Evolutionary conservation across 345 rosid genomes (phyloP).

Genomic region (Euphorbia pulcherrima): DNA sequence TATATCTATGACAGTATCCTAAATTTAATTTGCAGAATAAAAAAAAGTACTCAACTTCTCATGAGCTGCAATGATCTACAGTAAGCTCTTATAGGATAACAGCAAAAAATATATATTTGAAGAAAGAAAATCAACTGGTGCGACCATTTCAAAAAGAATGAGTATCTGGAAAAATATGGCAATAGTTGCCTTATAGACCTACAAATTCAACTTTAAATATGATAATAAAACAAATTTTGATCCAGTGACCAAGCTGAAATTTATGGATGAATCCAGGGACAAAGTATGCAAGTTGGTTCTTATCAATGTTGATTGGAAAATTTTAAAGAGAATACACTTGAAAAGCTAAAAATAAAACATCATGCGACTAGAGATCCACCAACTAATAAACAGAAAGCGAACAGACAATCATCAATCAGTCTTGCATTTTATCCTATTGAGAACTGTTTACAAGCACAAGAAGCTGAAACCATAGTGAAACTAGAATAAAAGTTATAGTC

Average conservation of each 20-base stretch:
- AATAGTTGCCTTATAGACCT: not conserved
- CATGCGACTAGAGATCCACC: not conserved
- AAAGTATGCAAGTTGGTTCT: not conserved
- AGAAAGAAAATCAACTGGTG: too few species aligned
- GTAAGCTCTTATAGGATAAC: not conserved
- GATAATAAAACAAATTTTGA: not conserved
- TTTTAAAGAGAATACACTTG: not conserved
- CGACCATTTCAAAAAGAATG: not conserved
- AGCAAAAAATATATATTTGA: too few species aligned
- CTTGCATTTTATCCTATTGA: not conserved
- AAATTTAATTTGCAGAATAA: not conserved
- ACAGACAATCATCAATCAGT: not conserved
- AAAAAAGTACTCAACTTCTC: not conserved
- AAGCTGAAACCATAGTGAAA: not conserved
- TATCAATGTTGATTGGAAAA: not conserved
- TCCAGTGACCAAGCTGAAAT: not conserved
- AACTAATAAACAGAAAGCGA: not conserved
- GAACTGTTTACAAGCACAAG: not conserved
- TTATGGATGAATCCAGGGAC: not conserved
- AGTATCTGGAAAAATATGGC: not conserved
- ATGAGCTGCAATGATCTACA: not conserved
- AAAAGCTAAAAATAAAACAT: not conserved
- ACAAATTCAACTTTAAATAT: not conserved
- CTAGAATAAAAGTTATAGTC: not conserved
- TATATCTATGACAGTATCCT: not conserved